Base-by-base conservation (phyloP, 768 basidiomycete species). In the Rhodotorula toruloides region DNA sequence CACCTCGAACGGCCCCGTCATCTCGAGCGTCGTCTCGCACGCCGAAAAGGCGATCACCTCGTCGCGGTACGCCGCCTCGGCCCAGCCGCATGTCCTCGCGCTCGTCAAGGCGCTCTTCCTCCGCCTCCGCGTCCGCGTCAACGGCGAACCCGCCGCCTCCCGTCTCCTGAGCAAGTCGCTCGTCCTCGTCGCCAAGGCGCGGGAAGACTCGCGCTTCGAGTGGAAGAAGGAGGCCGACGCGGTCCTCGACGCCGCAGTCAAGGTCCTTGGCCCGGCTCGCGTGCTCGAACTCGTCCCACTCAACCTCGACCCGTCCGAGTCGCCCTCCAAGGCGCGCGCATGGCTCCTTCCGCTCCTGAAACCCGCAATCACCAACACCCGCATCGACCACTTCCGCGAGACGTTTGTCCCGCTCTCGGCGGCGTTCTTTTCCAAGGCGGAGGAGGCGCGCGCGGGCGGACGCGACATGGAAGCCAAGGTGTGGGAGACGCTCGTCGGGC, bases 361-460 rank as follows among this genome's bases (percentile, higher is more conserved):
- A 19, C 84, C 89, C 37, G 84, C 87, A 6, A 78, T 78, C 46
- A 80, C 79, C 62, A 82, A 82, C 88, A 97, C 93, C 4, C 87
- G 86, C 2, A 80, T 98, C 53, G 79, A 80, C 1, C 93, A 94
- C 79, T 99, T 98, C 74, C 82, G 90, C 40, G 83, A 84, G 4
- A 90, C 89, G 77, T 97, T 98, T 72, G 88, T 98, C 13, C 94
- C 94, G 25, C 79, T 98, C 54, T 96, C 92, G 54, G 93, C 97
- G 77, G 82, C 86, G 25, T 87, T 98, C 83, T 99, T 98, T 75
- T 84, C 90, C 74, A 86, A 83, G 22, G 88, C 91, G 0, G 89
- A 89, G 69, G 79, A 81, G 12, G 87, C 71, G 0, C 39, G 86
- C 60, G 84, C 83, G 19, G 84, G 86, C 43, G 83, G 82, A 56